Conservation (phyloP, 1,284 basidiomycete genomes). For the Chalciporus sp. region DNA sequence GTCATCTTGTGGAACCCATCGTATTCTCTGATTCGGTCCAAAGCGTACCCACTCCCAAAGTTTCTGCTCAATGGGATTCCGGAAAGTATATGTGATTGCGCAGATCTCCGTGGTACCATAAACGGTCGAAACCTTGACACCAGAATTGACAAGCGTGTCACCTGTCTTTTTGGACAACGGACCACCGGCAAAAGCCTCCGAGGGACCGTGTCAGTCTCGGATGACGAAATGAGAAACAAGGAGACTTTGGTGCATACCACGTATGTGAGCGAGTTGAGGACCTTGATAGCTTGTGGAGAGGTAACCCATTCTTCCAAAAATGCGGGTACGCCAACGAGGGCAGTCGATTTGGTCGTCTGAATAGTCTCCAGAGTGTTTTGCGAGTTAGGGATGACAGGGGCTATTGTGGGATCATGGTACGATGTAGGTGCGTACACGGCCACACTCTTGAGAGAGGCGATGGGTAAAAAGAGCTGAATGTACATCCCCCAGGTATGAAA, state of each 20-base stretch:
- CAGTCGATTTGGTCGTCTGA: conserved; percentile 9
- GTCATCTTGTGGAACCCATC: conserved; percentile 25
- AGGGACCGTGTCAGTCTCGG: neutral
- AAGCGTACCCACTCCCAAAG: conserved; percentile 32
- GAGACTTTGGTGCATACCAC: conserved; percentile 16
- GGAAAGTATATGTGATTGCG: conserved; percentile 1
- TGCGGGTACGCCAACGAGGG: conserved; percentile 17
- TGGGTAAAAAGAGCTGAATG: conserved; percentile 16
- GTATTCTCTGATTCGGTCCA: conserved; percentile 16
- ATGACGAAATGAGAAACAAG: neutral
- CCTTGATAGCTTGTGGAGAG: conserved; percentile 7
- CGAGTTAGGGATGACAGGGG: conserved; percentile 21
- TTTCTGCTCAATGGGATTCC: conserved; percentile 5
- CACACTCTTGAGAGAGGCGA: conserved; percentile 14
- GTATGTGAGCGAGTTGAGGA: conserved; percentile 11
- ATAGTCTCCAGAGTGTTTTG: conserved; percentile 21
- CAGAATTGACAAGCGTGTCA: conserved; percentile 18
- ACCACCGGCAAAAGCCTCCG: conserved; percentile 21
- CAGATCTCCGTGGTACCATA: conserved; percentile 28
- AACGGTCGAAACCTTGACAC: conserved; percentile 18
- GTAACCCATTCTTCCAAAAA: conserved; percentile 24
- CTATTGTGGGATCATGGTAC: conserved; percentile 7
- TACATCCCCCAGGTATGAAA: conserved; percentile 23
- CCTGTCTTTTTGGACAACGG: conserved; percentile 25
- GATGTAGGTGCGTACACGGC: conserved; percentile 21